Percentiles rank a stretch among this genome's conserved stretches.
Conservation (phyloP, 1,284 basidiomycete genomes). For the Pseudozyma sp. region DNA sequence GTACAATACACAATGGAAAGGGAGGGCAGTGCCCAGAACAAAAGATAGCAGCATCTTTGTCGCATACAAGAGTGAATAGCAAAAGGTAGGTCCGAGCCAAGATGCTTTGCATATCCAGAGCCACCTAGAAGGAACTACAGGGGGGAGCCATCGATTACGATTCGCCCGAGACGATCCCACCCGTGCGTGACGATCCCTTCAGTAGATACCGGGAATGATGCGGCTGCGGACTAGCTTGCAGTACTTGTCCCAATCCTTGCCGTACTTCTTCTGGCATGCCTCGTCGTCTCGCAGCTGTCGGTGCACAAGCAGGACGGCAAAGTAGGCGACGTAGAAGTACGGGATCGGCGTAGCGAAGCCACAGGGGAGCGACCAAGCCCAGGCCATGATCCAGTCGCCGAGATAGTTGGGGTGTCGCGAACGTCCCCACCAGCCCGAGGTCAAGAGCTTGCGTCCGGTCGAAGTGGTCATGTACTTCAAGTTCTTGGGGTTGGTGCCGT, state of each 20-base stretch:
- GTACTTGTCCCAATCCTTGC: constrained; percentile 76
- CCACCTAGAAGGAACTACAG: too few species aligned
- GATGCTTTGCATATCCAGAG: too few species aligned
- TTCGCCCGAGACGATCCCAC: too few species aligned
- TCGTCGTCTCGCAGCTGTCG: constrained; percentile 92
- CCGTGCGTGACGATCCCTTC: neutral
- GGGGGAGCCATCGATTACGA: too few species aligned
- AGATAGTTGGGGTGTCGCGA: constrained; percentile 83
- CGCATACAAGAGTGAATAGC: too few species aligned
- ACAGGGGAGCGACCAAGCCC: constrained; percentile 93
- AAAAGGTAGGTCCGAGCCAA: too few species aligned
- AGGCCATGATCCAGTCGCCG: constrained; percentile 88
- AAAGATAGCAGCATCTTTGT: too few species aligned
- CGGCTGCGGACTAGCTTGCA: constrained; percentile 46
- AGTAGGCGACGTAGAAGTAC: constrained; percentile 92
- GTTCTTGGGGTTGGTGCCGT: constrained; percentile 92
- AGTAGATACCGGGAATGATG: constrained; percentile 53
- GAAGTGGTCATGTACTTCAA: constrained; percentile 85
- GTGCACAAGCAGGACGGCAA: constrained; percentile 88
- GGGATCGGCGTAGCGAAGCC: constrained; percentile 91
- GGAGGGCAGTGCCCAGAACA: too few species aligned
- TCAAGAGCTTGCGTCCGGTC: constrained; percentile 88
- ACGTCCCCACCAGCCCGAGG: constrained; percentile 96
- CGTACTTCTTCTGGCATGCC: constrained; percentile 80
- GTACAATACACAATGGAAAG: constrained; percentile 1